Base-by-base conservation (phyloP, 2,329 filamentous ascomycete genomes). In the Pseudodiploospora longispora region DNA sequence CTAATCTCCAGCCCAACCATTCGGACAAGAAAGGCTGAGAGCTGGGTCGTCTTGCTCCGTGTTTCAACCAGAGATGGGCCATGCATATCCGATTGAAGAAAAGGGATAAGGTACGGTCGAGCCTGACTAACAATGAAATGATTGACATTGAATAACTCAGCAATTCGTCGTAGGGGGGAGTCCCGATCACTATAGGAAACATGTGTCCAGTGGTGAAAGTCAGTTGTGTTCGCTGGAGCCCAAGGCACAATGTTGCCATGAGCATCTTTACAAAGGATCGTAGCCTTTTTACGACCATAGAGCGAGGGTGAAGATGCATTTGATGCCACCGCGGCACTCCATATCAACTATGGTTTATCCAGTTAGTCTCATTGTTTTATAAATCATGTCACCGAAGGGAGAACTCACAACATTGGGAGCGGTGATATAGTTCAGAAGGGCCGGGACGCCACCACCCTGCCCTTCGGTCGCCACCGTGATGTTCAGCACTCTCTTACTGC, bases 91-190 rank as follows among this genome's bases (percentile, higher is more conserved):
- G 83, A 85, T 49, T 84, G 81, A 5, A 94, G 72, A 55, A 95
- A 93, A 0, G 90, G 90, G 29, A 91, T 83, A 10, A 95, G 72
- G 62, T 95, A 95, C 0, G 91, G 91, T 3, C 90, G 77, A 1
- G 91, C 89, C 67, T 96, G 91, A 52, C 86, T 93, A 52, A 97
- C 82, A 51, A 97, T 88, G 66, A 94, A 96, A 68, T 96, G 90
- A 59, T 95, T 94, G 42, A 94, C 87, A 60, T 94, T 94, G 74
- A 93, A 93, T 8, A 91, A 76, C 65, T 91, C 85, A 6, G 84
- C 80, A 30, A 93, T 82, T 34, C 87, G 78, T 43, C 80, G 74
- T 1, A 93, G 74, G 2, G 76, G 76, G 1, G 74, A 75, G 56
- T 78, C 82, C 36, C 79, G 79, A 49, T 86, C 82, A 36, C 74